phyloP scores from a whole-genome alignment of 2,329 filamentous ascomycete genomes.

The Cladosporium sp. region DNA sequence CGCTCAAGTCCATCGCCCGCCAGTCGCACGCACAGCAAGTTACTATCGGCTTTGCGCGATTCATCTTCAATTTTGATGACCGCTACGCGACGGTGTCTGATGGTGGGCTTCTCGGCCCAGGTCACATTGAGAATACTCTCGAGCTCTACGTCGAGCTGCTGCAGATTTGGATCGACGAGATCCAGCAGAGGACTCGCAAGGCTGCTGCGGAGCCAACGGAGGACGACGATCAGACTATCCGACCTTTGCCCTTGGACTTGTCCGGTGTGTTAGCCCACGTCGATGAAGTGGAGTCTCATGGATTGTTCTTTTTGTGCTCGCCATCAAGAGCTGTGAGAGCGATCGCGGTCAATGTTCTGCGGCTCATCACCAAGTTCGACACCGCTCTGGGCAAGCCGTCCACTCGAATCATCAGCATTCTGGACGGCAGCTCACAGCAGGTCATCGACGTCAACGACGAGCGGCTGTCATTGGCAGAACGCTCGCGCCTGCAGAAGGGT shows the following conservation, averaged over 20 bases:
- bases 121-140: conserved; percentile 90
- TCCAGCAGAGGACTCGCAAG: conserved; percentile 76
- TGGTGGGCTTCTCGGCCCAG: conserved; percentile 87
- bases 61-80: conserved; percentile 98
- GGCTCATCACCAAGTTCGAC: conserved; percentile 90
- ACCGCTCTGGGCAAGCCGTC: conserved; percentile 71
- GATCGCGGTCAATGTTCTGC: conserved; percentile 86
- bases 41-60: conserved; percentile 90
- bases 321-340: conserved; percentile 84
- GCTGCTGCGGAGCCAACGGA: conserved; percentile 53
- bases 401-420: conserved; percentile 79
- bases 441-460: conserved; percentile 93
- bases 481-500: conserved; percentile 84
- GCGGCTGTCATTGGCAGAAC: conserved; percentile 81
- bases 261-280: conserved; percentile 88
- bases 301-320: conserved; percentile 93
- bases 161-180: conserved; percentile 96
- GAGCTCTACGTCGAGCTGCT: conserved; percentile 88
- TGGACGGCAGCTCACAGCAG: conserved; percentile 80
- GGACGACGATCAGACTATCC: conserved; percentile 37
- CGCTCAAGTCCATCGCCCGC: conserved; percentile 87
- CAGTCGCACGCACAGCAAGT: conserved; percentile 93
- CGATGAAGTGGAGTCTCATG: conserved; percentile 93
- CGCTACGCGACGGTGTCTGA: conserved; percentile 97
- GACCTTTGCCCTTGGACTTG: conserved; percentile 56